phyloP scores from a whole-genome alignment of 192 early-diverging fungal species.

The Linnemannia zychae region DNA sequence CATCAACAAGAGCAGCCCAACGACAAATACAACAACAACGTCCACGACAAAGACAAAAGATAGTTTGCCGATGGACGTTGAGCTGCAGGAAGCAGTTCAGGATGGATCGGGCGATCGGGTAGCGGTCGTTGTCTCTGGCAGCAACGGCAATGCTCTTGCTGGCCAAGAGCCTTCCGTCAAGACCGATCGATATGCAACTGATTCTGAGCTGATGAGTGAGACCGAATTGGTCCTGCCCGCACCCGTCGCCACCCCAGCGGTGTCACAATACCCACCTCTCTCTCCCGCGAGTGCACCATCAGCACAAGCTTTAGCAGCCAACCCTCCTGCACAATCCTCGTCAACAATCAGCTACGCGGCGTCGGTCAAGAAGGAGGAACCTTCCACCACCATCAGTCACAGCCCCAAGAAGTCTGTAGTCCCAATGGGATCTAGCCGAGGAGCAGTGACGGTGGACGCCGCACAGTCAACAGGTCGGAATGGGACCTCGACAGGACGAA shows the following conservation, averaged over 20 bases:
- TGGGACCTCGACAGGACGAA: slow-evolving; percentile 21
- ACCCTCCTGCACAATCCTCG: background rate
- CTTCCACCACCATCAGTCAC: background rate
- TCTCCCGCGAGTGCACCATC: background rate
- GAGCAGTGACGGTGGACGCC: slow-evolving; percentile 37
- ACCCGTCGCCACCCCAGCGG: slow-evolving; percentile 3
- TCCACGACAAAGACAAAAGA: background rate
- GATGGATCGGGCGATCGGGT: slow-evolving; percentile 32
- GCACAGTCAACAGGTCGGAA: slow-evolving; percentile 7
- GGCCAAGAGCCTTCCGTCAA: slow-evolving; percentile 25
- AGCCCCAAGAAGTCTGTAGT: background rate
- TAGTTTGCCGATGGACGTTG: slow-evolving; percentile 27
- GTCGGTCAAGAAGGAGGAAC: slow-evolving; percentile 21
- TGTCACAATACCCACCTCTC: slow-evolving; percentile 11
- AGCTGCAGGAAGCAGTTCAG: slow-evolving; percentile 32
- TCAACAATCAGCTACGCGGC: slow-evolving; percentile 10
- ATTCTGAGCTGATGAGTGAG: background rate
- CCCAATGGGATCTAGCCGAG: background rate
- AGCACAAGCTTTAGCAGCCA: background rate
- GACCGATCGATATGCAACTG: background rate
- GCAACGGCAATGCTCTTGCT: slow-evolving; percentile 24
- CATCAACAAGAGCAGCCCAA: background rate
- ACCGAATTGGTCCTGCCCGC: background rate
- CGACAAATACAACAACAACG: background rate
- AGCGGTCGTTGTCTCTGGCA: slow-evolving; percentile 30